phyloP scores from a whole-genome alignment of 2,329 filamentous ascomycete genomes.

The Gliomastix tumulicola region DNA sequence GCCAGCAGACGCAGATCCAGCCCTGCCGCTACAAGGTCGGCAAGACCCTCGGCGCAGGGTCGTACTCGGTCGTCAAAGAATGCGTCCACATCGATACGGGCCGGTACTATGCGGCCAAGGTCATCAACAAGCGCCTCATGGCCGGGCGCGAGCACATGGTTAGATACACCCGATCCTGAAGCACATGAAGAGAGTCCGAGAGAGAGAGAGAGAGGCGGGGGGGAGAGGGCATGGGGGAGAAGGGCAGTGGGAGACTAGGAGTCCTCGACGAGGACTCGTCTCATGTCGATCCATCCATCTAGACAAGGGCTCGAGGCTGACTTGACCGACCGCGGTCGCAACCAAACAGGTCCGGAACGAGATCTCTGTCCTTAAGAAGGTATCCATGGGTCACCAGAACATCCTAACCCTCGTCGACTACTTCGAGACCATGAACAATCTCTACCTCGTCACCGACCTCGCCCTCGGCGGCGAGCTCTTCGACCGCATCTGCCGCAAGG shows the following conservation, averaged over 20 bases:
- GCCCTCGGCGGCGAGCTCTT: conserved; percentile 95
- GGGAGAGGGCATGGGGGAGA: too few species aligned
- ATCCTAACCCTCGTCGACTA: conserved; percentile 97
- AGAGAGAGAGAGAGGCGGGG: conserved; percentile 7
- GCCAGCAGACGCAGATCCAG: conserved; percentile 61
- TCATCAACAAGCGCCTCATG: conserved; percentile 99
- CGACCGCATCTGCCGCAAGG: conserved; percentile 97
- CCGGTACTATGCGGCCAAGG: conserved; percentile 96
- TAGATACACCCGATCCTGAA: conserved; percentile 15
- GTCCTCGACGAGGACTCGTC: too few species aligned
- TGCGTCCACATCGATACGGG: conserved; percentile 98
- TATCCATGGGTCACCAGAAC: conserved; percentile 99
- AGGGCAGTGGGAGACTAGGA: too few species aligned
- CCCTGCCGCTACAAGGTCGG: conserved; percentile 98
- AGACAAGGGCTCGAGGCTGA: too few species aligned
- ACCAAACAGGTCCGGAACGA: conserved; percentile 96
- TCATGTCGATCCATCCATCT: too few species aligned
- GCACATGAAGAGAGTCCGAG: conserved; percentile 12
- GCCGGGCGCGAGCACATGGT: conserved; percentile 98
- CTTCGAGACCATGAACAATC: conserved; percentile 99
- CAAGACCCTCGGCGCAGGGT: conserved; percentile 93
- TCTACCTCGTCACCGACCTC: conserved; percentile 96
- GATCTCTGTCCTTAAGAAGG: conserved; percentile 92
- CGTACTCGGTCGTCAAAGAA: conserved; percentile 97
- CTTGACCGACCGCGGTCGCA: too few species aligned